Percentiles rank a stretch among this genome's conserved stretches.
phyloP scores from a whole-genome alignment of 108 stramenopile species.

The Aurantiochytrium sp. region DNA sequence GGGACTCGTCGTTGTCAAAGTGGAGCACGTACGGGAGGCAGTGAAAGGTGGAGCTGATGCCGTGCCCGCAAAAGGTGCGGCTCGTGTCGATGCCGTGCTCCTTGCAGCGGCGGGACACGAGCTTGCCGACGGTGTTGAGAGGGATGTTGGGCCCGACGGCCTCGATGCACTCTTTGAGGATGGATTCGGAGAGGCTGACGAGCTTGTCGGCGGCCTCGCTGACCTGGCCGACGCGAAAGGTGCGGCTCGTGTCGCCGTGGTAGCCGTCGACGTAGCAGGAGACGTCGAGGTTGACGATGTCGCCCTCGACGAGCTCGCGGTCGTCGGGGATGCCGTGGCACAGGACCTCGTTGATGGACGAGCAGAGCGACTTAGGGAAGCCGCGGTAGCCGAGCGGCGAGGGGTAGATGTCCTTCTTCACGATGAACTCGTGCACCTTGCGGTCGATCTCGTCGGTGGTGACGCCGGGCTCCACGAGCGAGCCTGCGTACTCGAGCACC shows the following conservation, averaged over 20 bases:
- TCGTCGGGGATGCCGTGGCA: conserved; percentile 98
- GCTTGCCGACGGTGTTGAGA: conserved; percentile 85
- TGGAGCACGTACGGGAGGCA: conserved; percentile 89
- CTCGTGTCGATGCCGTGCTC: conserved; percentile 71
- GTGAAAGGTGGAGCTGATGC: conserved; percentile 87
- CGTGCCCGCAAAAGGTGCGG: conserved; percentile 87
- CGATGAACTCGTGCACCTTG: conserved; percentile 75
- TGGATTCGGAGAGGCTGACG: conserved; percentile 38
- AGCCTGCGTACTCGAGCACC: conserved; percentile 83
- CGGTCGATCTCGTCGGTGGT: conserved; percentile 94
- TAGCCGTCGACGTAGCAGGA: conserved; percentile 84
- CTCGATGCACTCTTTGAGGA: conserved; percentile 48
- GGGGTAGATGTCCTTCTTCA: conserved; percentile 88
- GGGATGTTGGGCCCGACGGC: conserved; percentile 60
- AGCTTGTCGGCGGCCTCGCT: background rate
- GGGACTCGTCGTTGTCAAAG: conserved; percentile 75
- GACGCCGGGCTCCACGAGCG: conserved; percentile 74
- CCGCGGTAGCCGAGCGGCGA: conserved; percentile 93
- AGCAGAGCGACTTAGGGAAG: conserved; percentile 96
- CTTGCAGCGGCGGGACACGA: conserved; percentile 77
- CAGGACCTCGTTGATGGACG: conserved; percentile 95
- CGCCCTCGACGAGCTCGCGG: conserved; percentile 73
- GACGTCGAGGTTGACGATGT: conserved; percentile 92
- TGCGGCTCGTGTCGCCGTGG: conserved; percentile 96
- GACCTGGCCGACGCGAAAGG: conserved; percentile 79